phyloP scores from a whole-genome alignment of 768 basidiomycete species.

The Pleurotus ostreatus region DNA sequence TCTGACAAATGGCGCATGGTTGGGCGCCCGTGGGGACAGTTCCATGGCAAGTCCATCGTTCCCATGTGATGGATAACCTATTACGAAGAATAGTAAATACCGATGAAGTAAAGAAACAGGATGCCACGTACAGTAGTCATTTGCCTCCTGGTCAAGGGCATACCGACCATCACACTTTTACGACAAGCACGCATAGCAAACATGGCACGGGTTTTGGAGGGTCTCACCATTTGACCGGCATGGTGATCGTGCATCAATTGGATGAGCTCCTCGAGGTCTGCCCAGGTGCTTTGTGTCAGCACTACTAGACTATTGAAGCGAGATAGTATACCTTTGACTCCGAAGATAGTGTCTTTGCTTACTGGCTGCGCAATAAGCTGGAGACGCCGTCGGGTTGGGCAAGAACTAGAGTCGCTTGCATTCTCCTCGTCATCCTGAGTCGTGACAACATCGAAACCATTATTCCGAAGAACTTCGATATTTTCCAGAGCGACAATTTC shows the following conservation, averaged over 20 bases:
- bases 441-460: conserved; percentile 83
- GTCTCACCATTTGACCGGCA: conserved; percentile 80
- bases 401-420: neutral
- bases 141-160: conserved; percentile 67
- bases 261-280: conserved; percentile 92
- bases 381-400: conserved; percentile 39
- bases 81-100: conserved; percentile 6
- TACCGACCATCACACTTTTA: conserved; percentile 96
- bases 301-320: neutral
- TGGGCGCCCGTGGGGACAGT: conserved; percentile 83
- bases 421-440: conserved; percentile 41
- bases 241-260: conserved; percentile 80
- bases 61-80: conserved; percentile 82
- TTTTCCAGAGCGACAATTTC: conserved; percentile 88
- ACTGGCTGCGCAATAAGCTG: conserved; percentile 80
- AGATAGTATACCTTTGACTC: conserved; percentile 64
- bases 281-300: conserved; percentile 4
- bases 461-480: conserved; percentile 72
- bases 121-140: conserved; percentile 64
- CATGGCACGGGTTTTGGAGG: conserved; percentile 91
- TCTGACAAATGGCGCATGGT: conserved; percentile 78
- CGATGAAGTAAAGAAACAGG: neutral
- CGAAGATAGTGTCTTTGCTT: conserved; percentile 88
- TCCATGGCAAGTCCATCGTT: conserved; percentile 83
- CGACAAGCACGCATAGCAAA: conserved; percentile 95